These are phyloP conservation scores for Trypanosoma rangeli DNA, from an alignment of 208 protist species.

Conservation along the genomic window DNA sequence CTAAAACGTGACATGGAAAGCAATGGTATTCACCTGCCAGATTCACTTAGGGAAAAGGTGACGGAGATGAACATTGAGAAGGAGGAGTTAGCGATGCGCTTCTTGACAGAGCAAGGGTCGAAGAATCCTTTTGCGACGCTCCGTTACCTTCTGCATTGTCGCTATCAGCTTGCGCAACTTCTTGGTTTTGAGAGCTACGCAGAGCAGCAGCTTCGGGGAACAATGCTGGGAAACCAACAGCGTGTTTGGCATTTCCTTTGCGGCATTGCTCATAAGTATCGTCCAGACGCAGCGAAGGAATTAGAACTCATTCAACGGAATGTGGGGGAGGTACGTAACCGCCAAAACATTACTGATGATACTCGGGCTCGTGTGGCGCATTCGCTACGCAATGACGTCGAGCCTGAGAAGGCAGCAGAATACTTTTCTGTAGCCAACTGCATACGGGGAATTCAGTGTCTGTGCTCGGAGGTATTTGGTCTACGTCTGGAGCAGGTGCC, in stretches of 20 bases:
- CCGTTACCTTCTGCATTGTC: slow-evolving; percentile 76
- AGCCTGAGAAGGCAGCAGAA: slow-evolving; percentile 63
- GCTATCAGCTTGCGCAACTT: slow-evolving; percentile 77
- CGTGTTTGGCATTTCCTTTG: slow-evolving; percentile 92
- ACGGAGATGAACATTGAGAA: slow-evolving; percentile 89
- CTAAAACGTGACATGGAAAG: slow-evolving; percentile 92
- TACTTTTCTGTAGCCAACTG: slow-evolving; percentile 93
- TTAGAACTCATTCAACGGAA: slow-evolving; percentile 70
- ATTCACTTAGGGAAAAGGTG: slow-evolving; percentile 70
- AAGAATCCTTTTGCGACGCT: slow-evolving; percentile 79
- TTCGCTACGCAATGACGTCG: slow-evolving; percentile 64
- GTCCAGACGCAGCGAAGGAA: slow-evolving; percentile 77
- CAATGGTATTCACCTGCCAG: slow-evolving; percentile 89
- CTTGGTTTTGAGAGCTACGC: slow-evolving; percentile 89
- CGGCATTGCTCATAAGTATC: slow-evolving; percentile 83
- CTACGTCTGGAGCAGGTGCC: slow-evolving; percentile 76
- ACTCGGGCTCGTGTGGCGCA: slow-evolving; percentile 69
- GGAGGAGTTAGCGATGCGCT: slow-evolving; percentile 84
- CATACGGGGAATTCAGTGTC: slow-evolving; percentile 87
- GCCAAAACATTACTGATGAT: slow-evolving; percentile 80
- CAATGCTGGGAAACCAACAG: slow-evolving; percentile 87
- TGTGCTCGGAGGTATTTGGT: slow-evolving; percentile 91
- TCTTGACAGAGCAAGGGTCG: slow-evolving; percentile 69
- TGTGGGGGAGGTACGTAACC: slow-evolving; percentile 77
- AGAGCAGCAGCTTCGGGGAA: slow-evolving; percentile 89